Base-by-base conservation (phyloP, 106 monocot species). In the Dactylorhiza incarnata region DNA sequence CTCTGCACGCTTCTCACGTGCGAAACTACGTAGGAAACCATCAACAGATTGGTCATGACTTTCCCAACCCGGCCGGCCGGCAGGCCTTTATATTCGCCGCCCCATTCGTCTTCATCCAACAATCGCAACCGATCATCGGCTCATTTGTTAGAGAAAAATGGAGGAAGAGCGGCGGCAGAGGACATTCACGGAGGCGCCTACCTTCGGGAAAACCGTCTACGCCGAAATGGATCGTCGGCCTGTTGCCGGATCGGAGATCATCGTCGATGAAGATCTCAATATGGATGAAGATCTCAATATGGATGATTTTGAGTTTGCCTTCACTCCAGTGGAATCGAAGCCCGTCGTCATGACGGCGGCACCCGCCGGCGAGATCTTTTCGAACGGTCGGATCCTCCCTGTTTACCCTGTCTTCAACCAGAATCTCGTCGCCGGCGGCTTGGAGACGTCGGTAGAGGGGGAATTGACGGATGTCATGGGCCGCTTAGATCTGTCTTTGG, bases 361-460 rank as follows among this genome's bases (percentile, higher is more conserved):
- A 12, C 66, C 77, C 0, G 83, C 88, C 68, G 82, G 85, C 45
- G 84, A 83, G 50, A 68, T 74, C 80, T 78, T 85, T 76, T 50
- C 73, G 46, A 74, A 87, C 50, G 89, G 89, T 50, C 77, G 53
- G 73, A 87, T 91, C 82, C 79, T 82, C n/a, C 77, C 88, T 14
- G 70, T 74, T 14, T 92, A 82, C 68, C 86, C 87, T 8, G 37
- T 94, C 48, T 81, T 79, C 81, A 50, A 73, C 49, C 54, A 68
- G 26, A 68, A 74, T 37, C 4, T 76, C 22, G 13, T 54, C 72
- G 17, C 2, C 23, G 19, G 7, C 69, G 16, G 4, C 19, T 19
- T 23, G 12, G 61, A 24, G 43, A 11, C 29, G 0, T 46, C 46
- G 19, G 22, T 12, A 49, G 65, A 55, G 47, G 61, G 65, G 20